Evolutionary conservation across 2,329 filamentous ascomycete genomes (phyloP).

Genomic region (Emergomyces orientalis): DNA sequence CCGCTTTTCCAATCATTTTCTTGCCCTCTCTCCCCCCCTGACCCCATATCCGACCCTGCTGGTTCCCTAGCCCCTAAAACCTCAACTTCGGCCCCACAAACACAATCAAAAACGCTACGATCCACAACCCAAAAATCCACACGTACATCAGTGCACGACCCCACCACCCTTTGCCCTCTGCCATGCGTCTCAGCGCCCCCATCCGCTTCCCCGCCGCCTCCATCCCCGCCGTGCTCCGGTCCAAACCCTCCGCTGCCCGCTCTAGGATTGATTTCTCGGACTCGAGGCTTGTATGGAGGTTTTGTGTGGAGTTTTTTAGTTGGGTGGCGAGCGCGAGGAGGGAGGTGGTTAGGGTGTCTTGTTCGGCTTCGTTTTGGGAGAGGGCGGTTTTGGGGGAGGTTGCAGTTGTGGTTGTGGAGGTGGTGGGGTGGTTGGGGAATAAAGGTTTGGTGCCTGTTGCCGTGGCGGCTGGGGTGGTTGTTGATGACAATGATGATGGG

Average conservation of each 20-base stretch:
- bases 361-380: conserved; percentile 67
- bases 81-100: conserved; percentile 81
- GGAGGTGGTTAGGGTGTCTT: conserved; percentile 70
- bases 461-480: conserved; percentile 13
- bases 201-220: conserved; percentile 67
- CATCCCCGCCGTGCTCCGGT: conserved; percentile 66
- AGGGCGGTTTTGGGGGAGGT: conserved; percentile 46
- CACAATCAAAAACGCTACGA: conserved; percentile 68
- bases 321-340: conserved; percentile 71
- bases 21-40: too few species aligned
- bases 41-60: too few species aligned
- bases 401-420: conserved; percentile 47
- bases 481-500: conserved; percentile 18
- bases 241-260: conserved; percentile 63
- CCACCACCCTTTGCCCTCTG: conserved; percentile 81
- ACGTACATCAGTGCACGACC: conserved; percentile 74
- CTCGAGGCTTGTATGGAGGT: conserved; percentile 63
- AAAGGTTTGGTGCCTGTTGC: conserved; percentile 15
- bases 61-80: too few species aligned
- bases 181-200: conserved; percentile 67
- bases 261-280: conserved; percentile 63
- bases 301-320: conserved; percentile 64
- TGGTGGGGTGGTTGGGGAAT: conserved; percentile 11
- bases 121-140: conserved; percentile 72
- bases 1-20: too few species aligned